Evolutionary conservation across 2,329 filamentous ascomycete species (phyloP).

Genomic region (Pestalotiopsis sp.): DNA sequence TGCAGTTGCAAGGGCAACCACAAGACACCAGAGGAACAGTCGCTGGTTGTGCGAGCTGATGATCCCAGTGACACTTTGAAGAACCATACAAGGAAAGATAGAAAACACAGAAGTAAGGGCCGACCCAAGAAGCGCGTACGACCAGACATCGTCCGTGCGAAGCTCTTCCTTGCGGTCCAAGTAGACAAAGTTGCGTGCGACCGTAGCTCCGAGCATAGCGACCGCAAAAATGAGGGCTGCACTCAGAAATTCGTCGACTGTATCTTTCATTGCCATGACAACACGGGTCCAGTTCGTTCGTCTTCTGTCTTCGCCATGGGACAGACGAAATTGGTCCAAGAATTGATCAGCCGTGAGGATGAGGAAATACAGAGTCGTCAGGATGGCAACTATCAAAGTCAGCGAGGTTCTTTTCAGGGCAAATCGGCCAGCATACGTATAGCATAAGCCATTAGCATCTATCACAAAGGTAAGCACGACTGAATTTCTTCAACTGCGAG

Average conservation of each 20-base stretch:
- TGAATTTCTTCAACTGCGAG: neutral
- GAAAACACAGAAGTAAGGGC: neutral
- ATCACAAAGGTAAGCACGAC: neutral
- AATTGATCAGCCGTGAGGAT: neutral
- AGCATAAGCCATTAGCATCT: neutral
- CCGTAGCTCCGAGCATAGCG: neutral
- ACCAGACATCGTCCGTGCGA: neutral
- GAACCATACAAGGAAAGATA: neutral
- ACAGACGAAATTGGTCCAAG: accelerated
- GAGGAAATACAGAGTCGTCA: neutral
- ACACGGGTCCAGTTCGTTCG: neutral
- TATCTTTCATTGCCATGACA: neutral
- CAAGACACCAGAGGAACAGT: neutral
- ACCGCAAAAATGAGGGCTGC: neutral
- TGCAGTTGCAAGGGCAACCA: neutral
- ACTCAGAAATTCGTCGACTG: neutral
- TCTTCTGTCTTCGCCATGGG: neutral
- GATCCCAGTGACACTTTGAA: neutral
- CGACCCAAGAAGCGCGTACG: neutral
- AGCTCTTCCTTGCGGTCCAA: neutral
- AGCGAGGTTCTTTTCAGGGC: neutral
- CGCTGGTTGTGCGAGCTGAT: neutral
- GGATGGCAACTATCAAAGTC: neutral
- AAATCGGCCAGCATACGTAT: neutral
- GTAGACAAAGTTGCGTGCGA: neutral